These are phyloP conservation scores for Toxoplasma gondii DNA, from an alignment of 169 alveolate genomes.

Conservation along the genomic window DNA sequence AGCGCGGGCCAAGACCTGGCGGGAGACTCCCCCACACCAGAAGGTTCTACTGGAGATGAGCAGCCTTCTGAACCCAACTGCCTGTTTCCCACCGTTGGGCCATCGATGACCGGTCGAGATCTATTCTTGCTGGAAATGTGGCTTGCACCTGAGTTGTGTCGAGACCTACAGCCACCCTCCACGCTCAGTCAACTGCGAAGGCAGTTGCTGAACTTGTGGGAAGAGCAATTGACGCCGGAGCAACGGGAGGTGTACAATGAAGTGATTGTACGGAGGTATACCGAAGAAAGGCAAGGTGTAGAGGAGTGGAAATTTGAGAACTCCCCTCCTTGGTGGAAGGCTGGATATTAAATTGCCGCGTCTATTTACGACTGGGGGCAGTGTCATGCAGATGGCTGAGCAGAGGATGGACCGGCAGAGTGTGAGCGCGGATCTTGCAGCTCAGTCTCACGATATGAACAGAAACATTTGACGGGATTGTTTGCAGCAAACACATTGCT, in stretches of 20 bases:
- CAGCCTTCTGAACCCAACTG: background rate
- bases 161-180: constrained; percentile 65
- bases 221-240: constrained; percentile 58
- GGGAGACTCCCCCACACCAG: too few species aligned
- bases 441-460: background rate
- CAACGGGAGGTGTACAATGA: constrained; percentile 61
- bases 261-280: constrained; percentile 54
- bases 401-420: background rate
- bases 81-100: background rate
- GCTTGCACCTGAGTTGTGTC: constrained; percentile 62
- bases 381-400: background rate
- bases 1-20: too few species aligned
- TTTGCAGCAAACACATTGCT: background rate
- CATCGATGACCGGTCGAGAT: constrained; percentile 36
- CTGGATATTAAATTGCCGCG: background rate
- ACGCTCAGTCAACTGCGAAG: constrained; percentile 37
- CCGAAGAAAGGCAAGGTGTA: constrained; percentile 32
- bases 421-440: background rate
- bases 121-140: constrained; percentile 67
- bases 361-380: background rate
- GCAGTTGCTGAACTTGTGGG: constrained; percentile 57
- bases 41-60: too few species aligned
- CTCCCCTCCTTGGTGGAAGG: constrained; percentile 8
- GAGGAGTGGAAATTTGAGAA: constrained; percentile 19
- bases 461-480: background rate